phyloP scores from a whole-genome alignment of 495 filamentous ascomycete genomes.

The Neurospora pannonica region DNA sequence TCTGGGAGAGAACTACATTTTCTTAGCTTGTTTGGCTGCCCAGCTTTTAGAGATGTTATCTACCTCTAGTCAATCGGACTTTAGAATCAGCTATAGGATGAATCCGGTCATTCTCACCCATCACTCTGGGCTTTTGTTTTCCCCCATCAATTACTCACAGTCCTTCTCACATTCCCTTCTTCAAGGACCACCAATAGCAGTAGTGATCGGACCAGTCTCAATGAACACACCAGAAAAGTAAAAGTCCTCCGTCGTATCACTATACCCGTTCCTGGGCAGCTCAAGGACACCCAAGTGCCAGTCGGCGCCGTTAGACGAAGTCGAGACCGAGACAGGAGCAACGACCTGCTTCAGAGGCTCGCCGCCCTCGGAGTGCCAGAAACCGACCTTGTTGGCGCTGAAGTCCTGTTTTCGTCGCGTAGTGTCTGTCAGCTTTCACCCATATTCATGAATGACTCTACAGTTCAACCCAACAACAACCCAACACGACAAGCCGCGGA shows the following conservation, averaged over 20 bases:
- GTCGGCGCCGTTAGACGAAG: conserved; percentile 59
- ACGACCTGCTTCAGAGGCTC: conserved; percentile 48
- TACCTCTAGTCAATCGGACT: neutral
- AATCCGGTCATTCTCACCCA: neutral
- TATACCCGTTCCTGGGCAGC: conserved; percentile 46
- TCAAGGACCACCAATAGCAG: conserved; percentile 41
- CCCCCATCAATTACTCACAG: neutral
- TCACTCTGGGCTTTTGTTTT: neutral
- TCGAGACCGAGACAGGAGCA: conserved; percentile 44
- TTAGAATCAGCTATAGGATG: neutral
- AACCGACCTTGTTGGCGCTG: conserved; percentile 45
- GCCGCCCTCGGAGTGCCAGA: conserved; percentile 58
- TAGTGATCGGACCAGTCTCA: conserved; percentile 54
- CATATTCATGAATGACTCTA: neutral
- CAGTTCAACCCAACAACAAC: neutral
- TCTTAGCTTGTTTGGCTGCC: neutral
- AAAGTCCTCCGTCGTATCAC: conserved; percentile 52
- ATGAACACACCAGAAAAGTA: conserved; percentile 66
- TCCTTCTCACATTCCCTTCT: neutral
- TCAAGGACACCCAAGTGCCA: conserved; percentile 69
- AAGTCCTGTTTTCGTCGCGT: conserved; percentile 37
- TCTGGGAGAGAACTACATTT: neutral
- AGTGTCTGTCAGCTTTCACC: no score
- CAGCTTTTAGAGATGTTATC: neutral
- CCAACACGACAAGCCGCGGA: neutral